Evolutionary conservation across 805 yeast genomes (phyloP).

Genomic region (Komagataella pseudopastoris): DNA sequence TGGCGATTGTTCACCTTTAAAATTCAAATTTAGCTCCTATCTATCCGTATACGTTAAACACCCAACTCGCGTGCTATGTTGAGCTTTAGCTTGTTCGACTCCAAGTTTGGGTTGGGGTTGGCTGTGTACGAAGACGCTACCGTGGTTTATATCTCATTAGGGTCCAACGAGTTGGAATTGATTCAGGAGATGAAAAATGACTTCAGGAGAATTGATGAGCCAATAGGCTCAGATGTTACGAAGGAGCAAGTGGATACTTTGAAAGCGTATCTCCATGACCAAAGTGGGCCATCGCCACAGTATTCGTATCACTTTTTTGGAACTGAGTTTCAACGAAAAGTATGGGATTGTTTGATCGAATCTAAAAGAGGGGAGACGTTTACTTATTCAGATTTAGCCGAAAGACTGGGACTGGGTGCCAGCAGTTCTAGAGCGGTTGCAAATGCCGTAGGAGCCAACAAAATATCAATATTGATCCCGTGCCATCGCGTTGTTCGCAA

Average conservation of each 20-base stretch:
- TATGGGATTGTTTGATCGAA: not conserved
- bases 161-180: not conserved
- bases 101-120: not conserved
- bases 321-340: not conserved
- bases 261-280: not conserved
- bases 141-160: not conserved
- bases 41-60: not conserved
- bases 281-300: not conserved
- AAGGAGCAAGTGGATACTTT: not conserved
- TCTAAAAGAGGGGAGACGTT: not conserved
- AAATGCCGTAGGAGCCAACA: not conserved
- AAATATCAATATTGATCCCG: not conserved
- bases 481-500: not conserved
- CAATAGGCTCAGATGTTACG: not conserved
- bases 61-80: not conserved
- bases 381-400: not conserved
- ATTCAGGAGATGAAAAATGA: not conserved
- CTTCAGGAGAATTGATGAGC: not conserved
- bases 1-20: no score
- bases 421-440: not conserved
- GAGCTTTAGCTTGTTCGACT: not conserved
- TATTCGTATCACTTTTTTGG: not conserved
- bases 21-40: no score
- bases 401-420: not conserved
- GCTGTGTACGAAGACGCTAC: not conserved